Conservation (phyloP, 208 protist species). For the Leishmania tarentolae region DNA sequence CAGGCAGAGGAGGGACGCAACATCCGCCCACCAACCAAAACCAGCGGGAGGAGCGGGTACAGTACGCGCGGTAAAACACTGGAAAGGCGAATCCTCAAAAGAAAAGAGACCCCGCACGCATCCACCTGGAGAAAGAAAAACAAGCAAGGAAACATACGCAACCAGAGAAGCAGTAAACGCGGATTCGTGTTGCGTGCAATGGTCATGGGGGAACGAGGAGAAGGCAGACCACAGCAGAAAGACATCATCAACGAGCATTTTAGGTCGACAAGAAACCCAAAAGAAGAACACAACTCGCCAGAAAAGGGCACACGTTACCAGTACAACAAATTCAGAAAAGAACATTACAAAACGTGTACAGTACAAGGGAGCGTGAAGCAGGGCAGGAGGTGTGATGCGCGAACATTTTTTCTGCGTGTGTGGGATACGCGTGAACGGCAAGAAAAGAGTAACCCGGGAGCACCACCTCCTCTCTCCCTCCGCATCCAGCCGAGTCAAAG, state of each 20-base stretch:
- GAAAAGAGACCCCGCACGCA: not conserved
- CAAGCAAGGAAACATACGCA: not conserved
- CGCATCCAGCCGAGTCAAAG: not conserved
- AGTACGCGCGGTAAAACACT: not conserved
- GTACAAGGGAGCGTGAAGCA: not conserved
- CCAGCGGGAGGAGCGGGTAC: not conserved
- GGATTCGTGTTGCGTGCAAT: not conserved
- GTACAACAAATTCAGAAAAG: not conserved
- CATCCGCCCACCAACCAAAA: not conserved
- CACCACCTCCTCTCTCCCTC: not conserved
- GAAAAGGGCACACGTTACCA: not conserved
- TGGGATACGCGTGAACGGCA: too few species aligned
- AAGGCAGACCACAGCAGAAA: not conserved
- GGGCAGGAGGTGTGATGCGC: not conserved
- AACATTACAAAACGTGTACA: slow-evolving; percentile 10
- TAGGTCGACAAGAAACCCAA: not conserved
- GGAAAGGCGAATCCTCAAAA: not conserved
- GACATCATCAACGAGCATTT: too few species aligned
- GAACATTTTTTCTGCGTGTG: not conserved
- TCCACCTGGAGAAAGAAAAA: not conserved
- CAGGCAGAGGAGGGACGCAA: not conserved
- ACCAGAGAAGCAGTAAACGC: slow-evolving; percentile 5
- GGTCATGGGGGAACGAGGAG: not conserved
- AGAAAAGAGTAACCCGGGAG: not conserved
- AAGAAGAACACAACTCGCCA: not conserved